Evolutionary conservation across 345 rosid species (phyloP).

Genomic region (Eutrema yunnanense): DNA sequence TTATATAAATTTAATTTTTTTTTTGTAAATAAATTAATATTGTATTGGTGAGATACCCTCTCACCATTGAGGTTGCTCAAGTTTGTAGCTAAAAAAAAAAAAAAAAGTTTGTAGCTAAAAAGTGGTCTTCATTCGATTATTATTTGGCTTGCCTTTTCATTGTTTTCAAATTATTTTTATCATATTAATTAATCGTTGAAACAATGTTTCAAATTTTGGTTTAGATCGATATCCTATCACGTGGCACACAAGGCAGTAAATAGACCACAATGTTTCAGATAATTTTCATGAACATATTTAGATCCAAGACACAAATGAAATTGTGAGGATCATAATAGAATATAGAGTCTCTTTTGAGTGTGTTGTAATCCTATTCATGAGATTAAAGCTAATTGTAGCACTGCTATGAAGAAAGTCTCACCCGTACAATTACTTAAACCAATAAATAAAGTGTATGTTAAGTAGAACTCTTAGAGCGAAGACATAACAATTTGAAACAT

Average conservation of each 20-base stretch:
- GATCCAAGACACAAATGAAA: not conserved
- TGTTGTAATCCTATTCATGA: not conserved
- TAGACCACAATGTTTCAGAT: not conserved
- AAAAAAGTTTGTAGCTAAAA: not conserved
- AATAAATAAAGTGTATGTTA: too few species aligned
- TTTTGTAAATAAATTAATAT: too few species aligned
- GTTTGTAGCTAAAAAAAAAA: too few species aligned
- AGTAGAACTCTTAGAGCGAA: too few species aligned
- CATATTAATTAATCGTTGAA: not conserved
- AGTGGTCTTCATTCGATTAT: not conserved
- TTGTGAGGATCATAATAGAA: not conserved
- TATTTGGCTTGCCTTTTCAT: not conserved
- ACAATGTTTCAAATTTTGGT: not conserved
- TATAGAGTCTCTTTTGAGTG: not conserved
- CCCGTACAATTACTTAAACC: too few species aligned
- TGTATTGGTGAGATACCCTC: too few species aligned
- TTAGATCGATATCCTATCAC: not conserved
- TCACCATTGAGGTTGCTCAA: too few species aligned
- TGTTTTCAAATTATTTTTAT: not conserved
- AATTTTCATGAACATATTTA: not conserved
- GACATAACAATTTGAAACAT: too few species aligned
- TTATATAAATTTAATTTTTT: too few species aligned
- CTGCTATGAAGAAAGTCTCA: too few species aligned
- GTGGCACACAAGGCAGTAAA: not conserved
- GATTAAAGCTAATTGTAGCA: not conserved